Conservation (phyloP, 2,329 filamentous ascomycete species). For the Xylaria sp. region DNA sequence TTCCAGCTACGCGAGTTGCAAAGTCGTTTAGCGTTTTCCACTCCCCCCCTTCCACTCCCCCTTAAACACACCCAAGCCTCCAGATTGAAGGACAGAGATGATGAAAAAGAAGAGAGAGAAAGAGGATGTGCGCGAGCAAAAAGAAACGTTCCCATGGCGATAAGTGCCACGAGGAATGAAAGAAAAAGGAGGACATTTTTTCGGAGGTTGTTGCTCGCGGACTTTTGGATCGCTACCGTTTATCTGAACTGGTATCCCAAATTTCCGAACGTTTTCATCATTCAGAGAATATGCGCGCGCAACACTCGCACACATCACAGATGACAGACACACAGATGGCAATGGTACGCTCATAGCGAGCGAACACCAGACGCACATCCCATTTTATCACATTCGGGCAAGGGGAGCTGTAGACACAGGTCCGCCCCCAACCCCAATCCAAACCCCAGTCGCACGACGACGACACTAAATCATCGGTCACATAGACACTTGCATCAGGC, state of each 20-base stretch:
- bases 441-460: constrained; percentile 7
- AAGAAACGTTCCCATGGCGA: constrained; percentile 8
- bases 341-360: constrained; percentile 4
- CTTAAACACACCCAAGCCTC: constrained; percentile 14
- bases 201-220: constrained; percentile 16
- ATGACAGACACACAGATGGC: not conserved
- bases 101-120: not conserved
- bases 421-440: constrained; percentile 2
- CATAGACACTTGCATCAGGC: constrained; percentile 15
- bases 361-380: constrained; percentile 2
- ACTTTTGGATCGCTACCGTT: not conserved
- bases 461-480: constrained; percentile 1
- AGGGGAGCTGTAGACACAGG: constrained; percentile 7
- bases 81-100: constrained; percentile 22
- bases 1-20: constrained; percentile 26
- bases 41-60: constrained; percentile 14
- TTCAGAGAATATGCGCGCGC: constrained; percentile 10
- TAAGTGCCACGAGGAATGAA: constrained; percentile 16
- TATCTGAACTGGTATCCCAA: constrained; percentile 12
- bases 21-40: constrained; percentile 23
- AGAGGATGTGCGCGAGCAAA: constrained; percentile 24
- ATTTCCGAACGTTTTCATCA: constrained; percentile 11
- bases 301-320: not conserved
- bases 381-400: constrained; percentile 1
- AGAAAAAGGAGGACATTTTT: constrained; percentile 19